Conservation (phyloP, 2,329 filamentous ascomycete genomes). For the Curvularia lunata region DNA sequence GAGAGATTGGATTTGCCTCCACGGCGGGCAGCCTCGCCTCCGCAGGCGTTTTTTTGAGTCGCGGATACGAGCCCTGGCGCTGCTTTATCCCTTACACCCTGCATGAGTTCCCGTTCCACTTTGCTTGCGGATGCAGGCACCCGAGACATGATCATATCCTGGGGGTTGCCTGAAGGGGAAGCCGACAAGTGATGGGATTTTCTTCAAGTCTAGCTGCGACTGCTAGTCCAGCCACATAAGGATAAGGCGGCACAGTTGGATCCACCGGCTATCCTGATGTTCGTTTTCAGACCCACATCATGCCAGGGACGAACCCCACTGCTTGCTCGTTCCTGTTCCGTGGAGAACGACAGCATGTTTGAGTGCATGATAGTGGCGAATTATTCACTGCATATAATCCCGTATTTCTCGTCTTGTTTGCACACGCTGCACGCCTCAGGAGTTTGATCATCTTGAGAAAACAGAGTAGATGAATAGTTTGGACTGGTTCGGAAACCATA, state of each 20-base stretch:
- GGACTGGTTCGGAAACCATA: not conserved
- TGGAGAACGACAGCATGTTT: not conserved
- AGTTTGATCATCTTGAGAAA: not conserved
- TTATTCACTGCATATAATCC: not conserved
- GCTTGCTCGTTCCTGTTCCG: not conserved
- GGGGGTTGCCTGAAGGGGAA: slow-evolving; percentile 2
- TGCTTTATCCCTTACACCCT: not conserved
- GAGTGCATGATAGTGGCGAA: not conserved
- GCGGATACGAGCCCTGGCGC: slow-evolving; percentile 1
- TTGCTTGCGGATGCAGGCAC: not conserved
- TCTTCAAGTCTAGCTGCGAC: not conserved
- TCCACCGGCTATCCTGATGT: not conserved
- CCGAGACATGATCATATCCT: not conserved
- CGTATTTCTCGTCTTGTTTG: not conserved
- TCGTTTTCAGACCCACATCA: not conserved
- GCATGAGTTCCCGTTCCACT: not conserved
- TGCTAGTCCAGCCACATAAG: not conserved
- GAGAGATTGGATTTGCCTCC: not conserved
- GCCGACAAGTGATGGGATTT: not conserved
- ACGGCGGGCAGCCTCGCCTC: not conserved
- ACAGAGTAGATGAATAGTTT: not conserved
- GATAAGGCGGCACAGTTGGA: not conserved
- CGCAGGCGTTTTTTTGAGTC: not conserved
- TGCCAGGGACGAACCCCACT: not conserved
- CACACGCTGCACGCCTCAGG: not conserved